These are phyloP conservation scores for Cladosporium sp. DNA, from an alignment of 2,329 filamentous ascomycete species.

Conservation along the genomic window DNA sequence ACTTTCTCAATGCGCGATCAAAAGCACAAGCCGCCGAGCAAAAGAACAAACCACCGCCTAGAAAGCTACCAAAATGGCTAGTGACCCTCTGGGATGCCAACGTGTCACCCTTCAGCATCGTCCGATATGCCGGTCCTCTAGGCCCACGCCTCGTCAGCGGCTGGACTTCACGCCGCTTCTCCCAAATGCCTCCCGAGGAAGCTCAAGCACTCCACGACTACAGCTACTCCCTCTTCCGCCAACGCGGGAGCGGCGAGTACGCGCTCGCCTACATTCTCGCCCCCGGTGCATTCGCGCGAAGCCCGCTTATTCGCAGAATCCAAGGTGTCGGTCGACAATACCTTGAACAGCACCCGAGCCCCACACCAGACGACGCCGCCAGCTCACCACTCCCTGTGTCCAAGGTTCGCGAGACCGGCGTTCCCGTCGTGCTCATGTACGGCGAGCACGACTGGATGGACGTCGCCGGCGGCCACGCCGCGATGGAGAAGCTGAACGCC, in stretches of 20 bases:
- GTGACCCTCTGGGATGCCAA: slow-evolving; percentile 97
- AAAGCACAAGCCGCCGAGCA: slow-evolving; percentile 36
- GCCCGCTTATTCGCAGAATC: slow-evolving; percentile 83
- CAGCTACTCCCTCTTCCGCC: slow-evolving; percentile 89
- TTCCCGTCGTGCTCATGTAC: slow-evolving; percentile 91
- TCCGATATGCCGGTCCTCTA: slow-evolving; percentile 84
- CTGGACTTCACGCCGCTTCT: slow-evolving; percentile 92
- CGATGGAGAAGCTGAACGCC: slow-evolving; percentile 75
- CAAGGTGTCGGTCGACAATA: slow-evolving; percentile 80
- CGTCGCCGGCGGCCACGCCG: slow-evolving; percentile 77
- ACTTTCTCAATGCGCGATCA: slow-evolving; percentile 52
- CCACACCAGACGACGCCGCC: slow-evolving; percentile 32
- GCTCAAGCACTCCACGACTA: slow-evolving; percentile 87
- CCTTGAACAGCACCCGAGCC: slow-evolving; percentile 38
- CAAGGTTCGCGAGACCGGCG: slow-evolving; percentile 60
- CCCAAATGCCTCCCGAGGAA: slow-evolving; percentile 78
- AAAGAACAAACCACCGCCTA: slow-evolving; percentile 48
- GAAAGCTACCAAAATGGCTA: slow-evolving; percentile 77
- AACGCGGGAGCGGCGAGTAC: slow-evolving; percentile 91
- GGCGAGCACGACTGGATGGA: slow-evolving; percentile 99
- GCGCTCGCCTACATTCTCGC: slow-evolving; percentile 90
- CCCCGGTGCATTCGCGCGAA: slow-evolving; percentile 87
- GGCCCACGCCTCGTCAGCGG: slow-evolving; percentile 90
- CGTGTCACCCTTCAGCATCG: slow-evolving; percentile 87
- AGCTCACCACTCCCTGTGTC: slow-evolving; percentile 24